A percentile compares a stretch with the other conserved stretches of the same genome.
Conservation (phyloP, 768 basidiomycete genomes). For the Cystobasidium ongulense region DNA sequence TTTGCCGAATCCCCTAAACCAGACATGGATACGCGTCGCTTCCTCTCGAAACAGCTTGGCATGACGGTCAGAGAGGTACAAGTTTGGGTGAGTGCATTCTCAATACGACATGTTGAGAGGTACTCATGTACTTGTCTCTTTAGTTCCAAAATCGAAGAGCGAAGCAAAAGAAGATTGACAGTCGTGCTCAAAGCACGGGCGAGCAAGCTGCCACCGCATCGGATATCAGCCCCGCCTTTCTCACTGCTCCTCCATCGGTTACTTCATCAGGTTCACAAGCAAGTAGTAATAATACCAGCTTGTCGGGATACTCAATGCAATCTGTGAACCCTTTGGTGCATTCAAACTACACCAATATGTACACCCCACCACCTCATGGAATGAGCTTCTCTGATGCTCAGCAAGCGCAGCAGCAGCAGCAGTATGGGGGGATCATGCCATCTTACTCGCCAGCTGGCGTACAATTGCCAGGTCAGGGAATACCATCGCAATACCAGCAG, state of each 20-base stretch:
- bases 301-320: background rate
- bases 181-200: background rate
- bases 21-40: conserved; percentile 63
- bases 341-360: background rate
- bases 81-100: conserved; percentile 52
- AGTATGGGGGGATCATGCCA: background rate
- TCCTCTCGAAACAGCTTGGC: conserved; percentile 68
- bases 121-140: background rate
- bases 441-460: background rate
- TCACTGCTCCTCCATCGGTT: background rate
- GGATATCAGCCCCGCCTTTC: background rate
- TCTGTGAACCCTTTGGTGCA: background rate
- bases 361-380: background rate
- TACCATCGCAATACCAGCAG: background rate
- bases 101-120: background rate
- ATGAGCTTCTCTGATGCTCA: background rate
- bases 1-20: conserved; percentile 88
- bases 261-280: background rate
- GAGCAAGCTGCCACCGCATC: background rate
- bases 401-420: background rate
- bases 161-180: conserved; percentile 40
- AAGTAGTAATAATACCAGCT: background rate
- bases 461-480: background rate
- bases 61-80: conserved; percentile 93
- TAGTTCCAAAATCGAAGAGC: conserved; percentile 41